Base-by-base conservation (phyloP, 2,329 filamentous ascomycete genomes). In the Ilyonectria mors-panacis region DNA sequence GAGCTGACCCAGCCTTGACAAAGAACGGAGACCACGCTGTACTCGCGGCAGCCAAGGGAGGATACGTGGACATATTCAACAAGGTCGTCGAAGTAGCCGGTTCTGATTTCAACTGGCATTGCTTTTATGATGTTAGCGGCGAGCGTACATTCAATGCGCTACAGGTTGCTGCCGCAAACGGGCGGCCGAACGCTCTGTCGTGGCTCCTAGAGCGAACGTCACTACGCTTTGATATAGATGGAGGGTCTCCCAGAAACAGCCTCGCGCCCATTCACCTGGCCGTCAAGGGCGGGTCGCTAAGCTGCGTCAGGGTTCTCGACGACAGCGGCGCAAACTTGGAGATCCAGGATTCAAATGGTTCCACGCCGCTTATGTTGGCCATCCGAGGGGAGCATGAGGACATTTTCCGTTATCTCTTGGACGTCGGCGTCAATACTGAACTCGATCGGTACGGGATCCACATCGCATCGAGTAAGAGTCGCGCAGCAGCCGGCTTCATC, bases 231-330 rank as follows among this genome's bases (percentile, higher is more conserved):
- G 37, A 59, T 12, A 51, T 75, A 6, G 42, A 71, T 8, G 26
- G 66, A 5, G 35, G 30, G 12, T 72, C 67, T n/a, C n/a, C 65
- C 1, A 55, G 59, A 6, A 64, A 70, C 30, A 59, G 65, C 9
- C 50, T 57, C n/a, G 62, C 74, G 1, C 66, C 73, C 4, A 67
- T 69, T 1, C 74, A 76, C 35, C 39, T 76, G 1, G 74, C 74
- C 4, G 69, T 68, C 6, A 64, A 63, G 35, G 47, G 62, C 15
- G 63, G 63, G 2, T 72, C 67, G 3, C 8, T 76, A 9, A 69
- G 68, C 4, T 76, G 74, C 7, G 54, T 76, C 28, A 70, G 67
- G 17, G 47, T 66, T 6, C 42, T 76, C 8, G 48, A 44, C 3
- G 47, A 60, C 12, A 54, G 48, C 13, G 68, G 63, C 4, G 65